Conservation (phyloP, 2,329 filamentous ascomycete genomes). For the Verticillium klebahnii region DNA sequence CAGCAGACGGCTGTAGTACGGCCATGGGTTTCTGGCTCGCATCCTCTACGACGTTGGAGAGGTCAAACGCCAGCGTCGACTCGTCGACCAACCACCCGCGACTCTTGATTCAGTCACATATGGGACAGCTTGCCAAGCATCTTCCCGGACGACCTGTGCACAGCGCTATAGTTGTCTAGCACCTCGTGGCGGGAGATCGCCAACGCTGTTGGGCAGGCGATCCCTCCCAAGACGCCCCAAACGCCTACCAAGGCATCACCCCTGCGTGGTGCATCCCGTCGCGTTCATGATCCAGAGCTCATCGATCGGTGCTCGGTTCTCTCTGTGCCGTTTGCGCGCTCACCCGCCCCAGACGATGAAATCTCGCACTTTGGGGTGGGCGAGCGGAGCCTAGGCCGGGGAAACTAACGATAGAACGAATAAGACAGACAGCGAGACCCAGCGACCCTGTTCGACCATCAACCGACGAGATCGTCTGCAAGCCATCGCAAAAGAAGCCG, state of each 20-base stretch:
- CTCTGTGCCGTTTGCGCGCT: neutral
- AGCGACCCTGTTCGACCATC: neutral
- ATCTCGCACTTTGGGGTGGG: neutral
- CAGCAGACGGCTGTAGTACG: neutral
- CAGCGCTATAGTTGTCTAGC: neutral
- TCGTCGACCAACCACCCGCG: neutral
- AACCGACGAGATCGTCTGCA: neutral
- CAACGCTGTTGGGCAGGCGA: neutral
- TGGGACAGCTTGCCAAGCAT: neutral
- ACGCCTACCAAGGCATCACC: neutral
- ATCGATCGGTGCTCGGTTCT: neutral
- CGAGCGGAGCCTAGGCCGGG: neutral
- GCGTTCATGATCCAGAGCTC: neutral
- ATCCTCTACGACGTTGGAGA: neutral
- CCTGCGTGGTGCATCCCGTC: neutral
- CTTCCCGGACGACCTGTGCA: neutral
- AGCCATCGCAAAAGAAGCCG: neutral
- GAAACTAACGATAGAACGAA: neutral
- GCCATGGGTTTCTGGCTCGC: neutral
- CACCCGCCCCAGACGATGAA: neutral
- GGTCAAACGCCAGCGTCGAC: neutral
- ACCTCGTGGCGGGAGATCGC: neutral
- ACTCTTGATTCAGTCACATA: neutral
- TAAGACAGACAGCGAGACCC: neutral
- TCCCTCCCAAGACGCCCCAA: neutral